These are phyloP conservation scores for Saccharomyces hybrid DNA, from an alignment of 1,139 yeast species.

Conservation along the genomic window DNA sequence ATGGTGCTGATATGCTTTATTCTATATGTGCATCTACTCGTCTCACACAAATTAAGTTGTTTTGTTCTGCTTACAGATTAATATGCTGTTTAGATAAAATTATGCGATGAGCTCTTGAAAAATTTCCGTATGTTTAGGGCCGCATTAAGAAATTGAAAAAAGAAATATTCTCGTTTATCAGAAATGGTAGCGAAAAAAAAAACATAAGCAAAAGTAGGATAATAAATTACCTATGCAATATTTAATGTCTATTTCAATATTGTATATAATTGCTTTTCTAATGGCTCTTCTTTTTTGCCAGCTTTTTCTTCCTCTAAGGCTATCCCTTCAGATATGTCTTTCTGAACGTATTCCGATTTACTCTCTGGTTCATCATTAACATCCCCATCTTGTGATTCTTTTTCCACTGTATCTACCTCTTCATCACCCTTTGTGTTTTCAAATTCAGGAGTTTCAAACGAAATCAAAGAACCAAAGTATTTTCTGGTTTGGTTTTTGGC, in stretches of 20 bases:
- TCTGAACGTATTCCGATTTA: neutral
- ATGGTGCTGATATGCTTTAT: neutral
- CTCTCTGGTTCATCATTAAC: constrained; percentile 11
- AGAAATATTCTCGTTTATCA: neutral
- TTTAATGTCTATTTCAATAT: constrained; percentile 20
- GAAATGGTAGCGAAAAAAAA: neutral
- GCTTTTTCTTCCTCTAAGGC: constrained; percentile 15
- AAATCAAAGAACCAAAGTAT: constrained; percentile 22
- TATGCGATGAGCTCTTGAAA: neutral
- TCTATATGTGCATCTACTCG: neutral
- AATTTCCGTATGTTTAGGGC: neutral
- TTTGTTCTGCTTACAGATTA: neutral
- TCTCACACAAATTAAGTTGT: neutral
- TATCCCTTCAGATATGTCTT: neutral
- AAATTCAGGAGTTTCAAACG: constrained; percentile 9
- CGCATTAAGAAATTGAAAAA: neutral
- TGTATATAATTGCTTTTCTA: constrained; percentile 10
- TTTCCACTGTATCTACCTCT: constrained; percentile 8
- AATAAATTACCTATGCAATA: neutral
- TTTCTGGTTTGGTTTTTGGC: constrained; percentile 14
- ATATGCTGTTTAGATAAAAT: neutral
- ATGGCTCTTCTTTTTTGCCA: constrained; percentile 10
- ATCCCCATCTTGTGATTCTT: constrained; percentile 16
- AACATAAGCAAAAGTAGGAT: neutral
- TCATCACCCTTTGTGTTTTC: constrained; percentile 3